Evolutionary conservation across 2,329 filamentous ascomycete genomes (phyloP), one percentile per base, ranked within the genome.

Genomic region (Curvularia hawaiiensis): DNA sequence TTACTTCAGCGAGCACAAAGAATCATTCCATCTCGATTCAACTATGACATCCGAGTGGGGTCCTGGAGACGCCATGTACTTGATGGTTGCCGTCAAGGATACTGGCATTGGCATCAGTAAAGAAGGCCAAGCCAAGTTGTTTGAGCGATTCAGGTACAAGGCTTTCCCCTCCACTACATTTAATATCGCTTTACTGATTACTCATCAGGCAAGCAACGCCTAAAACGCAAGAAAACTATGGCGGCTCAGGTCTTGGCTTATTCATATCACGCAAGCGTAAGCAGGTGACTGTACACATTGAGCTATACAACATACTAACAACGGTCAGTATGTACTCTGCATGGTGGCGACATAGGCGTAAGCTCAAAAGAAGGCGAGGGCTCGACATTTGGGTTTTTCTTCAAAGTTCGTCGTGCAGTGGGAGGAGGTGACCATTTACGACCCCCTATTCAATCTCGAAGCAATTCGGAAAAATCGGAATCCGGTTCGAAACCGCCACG

Each of bases 71-170:
- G 43, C 67, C 2, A 53, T 79, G 9, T 80, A 79, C 56, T 65
- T 80, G n/a, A 76, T 79, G 74, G 73, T 80, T 1, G 78, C 78
- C 3, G 77, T 80, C 18, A 76, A 75, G 50, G 79, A 80, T 47
- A 78, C 76, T 22, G 75, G 64, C 6, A 79, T 79, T 30, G 79
- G 79, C 2, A 80, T 81, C 52, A 75, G 67, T 49, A 54, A 60
- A 16, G 73, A 79, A 14, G 73, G 74, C 4, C 77, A 80, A 58
- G 68, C 68, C 39, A 77, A 75, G 47, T 65, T 80, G 0, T 80
- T 80, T 45, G 76, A 79, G 48, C 69, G 78, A 2, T 80, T 80
- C 50, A 67, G 73, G 58, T 78, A 75, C 46, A 70, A 41, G 3
- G 4, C 35, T 20, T 11, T 18, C 16, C 12, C 30, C 2, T n/a